A percentile compares a stretch with the other conserved stretches of the same genome.
Conservation (phyloP, 2,329 filamentous ascomycete species). For the Colletotrichum orbiculare region DNA sequence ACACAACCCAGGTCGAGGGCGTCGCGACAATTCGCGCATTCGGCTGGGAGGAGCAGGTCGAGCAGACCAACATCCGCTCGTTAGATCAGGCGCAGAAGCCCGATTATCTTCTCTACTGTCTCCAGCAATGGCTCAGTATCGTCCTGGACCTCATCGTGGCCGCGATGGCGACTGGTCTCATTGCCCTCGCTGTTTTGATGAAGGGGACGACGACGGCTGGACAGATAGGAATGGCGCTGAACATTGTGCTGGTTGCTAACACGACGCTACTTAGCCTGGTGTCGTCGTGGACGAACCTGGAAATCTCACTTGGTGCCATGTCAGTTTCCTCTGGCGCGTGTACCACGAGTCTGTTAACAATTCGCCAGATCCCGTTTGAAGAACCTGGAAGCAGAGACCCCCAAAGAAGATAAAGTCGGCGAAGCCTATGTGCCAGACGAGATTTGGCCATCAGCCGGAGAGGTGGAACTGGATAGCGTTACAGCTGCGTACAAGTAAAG, state of each 20-base stretch:
- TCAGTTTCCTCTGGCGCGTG: neutral
- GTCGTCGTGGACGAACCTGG: slow-evolving; percentile 46
- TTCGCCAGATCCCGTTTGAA: slow-evolving; percentile 38
- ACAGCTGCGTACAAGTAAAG: slow-evolving; percentile 44
- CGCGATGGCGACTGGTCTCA: slow-evolving; percentile 56
- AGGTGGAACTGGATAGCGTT: slow-evolving; percentile 47
- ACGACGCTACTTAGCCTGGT: slow-evolving; percentile 43
- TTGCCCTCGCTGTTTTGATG: slow-evolving; percentile 53
- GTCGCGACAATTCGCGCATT: slow-evolving; percentile 65
- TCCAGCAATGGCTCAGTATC: slow-evolving; percentile 68
- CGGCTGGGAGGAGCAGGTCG: slow-evolving; percentile 58
- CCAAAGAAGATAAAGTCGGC: slow-evolving; percentile 42
- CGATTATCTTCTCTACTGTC: slow-evolving; percentile 66
- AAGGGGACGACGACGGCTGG: slow-evolving; percentile 28
- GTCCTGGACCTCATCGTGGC: slow-evolving; percentile 62
- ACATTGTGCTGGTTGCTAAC: slow-evolving; percentile 42
- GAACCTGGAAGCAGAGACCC: slow-evolving; percentile 42
- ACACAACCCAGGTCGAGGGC: slow-evolving; percentile 48
- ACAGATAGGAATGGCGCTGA: slow-evolving; percentile 40
- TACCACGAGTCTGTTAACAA: neutral
- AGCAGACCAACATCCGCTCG: slow-evolving; percentile 56
- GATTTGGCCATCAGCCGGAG: slow-evolving; percentile 47
- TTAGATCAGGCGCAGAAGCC: slow-evolving; percentile 66
- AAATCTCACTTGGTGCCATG: slow-evolving; percentile 44
- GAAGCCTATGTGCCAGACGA: slow-evolving; percentile 39